A percentile compares a stretch with the other conserved stretches of the same genome.
Evolutionary conservation across 305 asterid genomes (phyloP).

Genomic region (Withania somnifera): DNA sequence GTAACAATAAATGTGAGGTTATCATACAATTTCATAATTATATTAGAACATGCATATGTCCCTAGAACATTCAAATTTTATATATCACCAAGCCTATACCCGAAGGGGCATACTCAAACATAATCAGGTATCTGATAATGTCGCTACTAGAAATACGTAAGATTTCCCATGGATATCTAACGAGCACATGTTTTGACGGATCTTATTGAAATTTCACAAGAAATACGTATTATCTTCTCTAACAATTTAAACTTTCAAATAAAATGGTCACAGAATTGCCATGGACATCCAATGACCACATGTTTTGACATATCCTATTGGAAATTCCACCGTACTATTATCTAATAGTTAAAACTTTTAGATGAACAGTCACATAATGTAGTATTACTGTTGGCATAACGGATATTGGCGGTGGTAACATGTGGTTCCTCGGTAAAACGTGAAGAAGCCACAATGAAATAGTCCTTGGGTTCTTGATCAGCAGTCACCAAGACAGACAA

Average conservation of each 20-base stretch:
- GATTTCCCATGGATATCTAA: too few species aligned
- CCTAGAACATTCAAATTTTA: too few species aligned
- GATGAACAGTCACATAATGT: not conserved
- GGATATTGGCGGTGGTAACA: conserved; percentile 13
- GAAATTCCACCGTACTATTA: not conserved
- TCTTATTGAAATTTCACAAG: not conserved
- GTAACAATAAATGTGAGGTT: too few species aligned
- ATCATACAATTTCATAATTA: too few species aligned
- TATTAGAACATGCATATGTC: too few species aligned
- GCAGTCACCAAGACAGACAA: conserved; percentile 28
- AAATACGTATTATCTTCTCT: not conserved
- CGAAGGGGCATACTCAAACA: too few species aligned
- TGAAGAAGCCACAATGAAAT: conserved; percentile 23
- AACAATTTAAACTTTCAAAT: not conserved
- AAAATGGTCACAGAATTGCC: too few species aligned
- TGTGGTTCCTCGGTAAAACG: conserved; percentile 15
- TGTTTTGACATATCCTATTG: too few species aligned
- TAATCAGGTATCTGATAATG: not conserved
- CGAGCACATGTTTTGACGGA: too few species aligned
- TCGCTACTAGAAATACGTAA: not conserved
- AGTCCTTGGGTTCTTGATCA: conserved; percentile 24
- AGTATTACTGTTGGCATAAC: conserved; percentile 6
- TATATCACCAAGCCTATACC: too few species aligned
- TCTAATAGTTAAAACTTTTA: not conserved
- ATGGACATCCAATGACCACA: too few species aligned